Conservation (phyloP, 306 rosid genomes). For the Boehmeria nivea region DNA sequence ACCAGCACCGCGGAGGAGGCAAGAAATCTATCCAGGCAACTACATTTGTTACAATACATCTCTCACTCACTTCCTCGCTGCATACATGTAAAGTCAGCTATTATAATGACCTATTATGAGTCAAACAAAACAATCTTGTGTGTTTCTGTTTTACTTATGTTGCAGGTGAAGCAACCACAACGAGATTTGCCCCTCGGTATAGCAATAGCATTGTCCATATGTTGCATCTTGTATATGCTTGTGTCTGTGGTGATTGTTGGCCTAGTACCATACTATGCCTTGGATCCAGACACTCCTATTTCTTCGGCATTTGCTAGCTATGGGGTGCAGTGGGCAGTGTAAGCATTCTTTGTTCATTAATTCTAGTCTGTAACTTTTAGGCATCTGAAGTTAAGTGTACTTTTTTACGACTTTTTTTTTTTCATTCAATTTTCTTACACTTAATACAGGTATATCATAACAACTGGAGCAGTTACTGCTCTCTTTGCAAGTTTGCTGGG, state of each 20-base stretch:
- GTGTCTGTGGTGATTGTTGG: constrained; percentile 62
- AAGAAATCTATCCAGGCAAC: constrained; percentile 10
- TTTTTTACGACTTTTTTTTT: no score
- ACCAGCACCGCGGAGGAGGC: constrained; percentile 78
- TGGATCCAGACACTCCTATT: constrained; percentile 71
- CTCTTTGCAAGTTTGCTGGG: constrained; percentile 75
- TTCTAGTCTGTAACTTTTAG: no score
- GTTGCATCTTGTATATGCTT: constrained; percentile 64
- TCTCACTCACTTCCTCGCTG: background rate
- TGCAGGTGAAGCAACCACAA: constrained; percentile 68
- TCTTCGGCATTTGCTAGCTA: constrained; percentile 54
- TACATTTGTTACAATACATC: background rate
- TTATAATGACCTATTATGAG: background rate
- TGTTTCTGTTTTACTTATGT: constrained; percentile 10
- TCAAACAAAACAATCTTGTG: no score
- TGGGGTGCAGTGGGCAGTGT: constrained; percentile 76
- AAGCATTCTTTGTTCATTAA: constrained; percentile 30
- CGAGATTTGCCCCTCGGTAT: constrained; percentile 68
- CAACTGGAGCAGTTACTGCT: constrained; percentile 77
- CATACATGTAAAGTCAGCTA: no score
- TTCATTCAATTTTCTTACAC: constrained; percentile 15
- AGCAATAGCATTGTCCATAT: constrained; percentile 47
- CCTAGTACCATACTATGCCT: constrained; percentile 53
- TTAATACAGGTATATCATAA: constrained; percentile 55
- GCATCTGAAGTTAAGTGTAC: no score